Evolutionary conservation across 495 filamentous ascomycete species (phyloP).

Genomic region (Rostrohypoxylon terebratum): DNA sequence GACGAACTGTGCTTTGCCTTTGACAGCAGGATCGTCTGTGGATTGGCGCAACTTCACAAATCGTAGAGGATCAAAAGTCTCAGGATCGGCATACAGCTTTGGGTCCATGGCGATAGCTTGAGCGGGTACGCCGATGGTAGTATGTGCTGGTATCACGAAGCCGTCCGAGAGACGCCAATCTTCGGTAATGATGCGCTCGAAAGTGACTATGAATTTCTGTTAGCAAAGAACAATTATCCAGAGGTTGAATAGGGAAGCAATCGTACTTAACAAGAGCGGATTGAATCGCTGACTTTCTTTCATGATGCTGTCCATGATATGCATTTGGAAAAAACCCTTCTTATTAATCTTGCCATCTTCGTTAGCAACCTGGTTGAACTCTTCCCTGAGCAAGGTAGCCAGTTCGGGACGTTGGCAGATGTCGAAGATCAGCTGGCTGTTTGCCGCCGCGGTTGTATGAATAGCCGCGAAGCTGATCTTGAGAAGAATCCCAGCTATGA

Average conservation of each 20-base stretch:
- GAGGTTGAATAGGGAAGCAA: conserved; percentile 5
- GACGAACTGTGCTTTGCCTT: conserved; percentile 51
- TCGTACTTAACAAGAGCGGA: conserved; percentile 47
- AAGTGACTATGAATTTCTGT: conserved; percentile 38
- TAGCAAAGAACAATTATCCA: background rate
- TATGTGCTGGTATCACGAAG: conserved; percentile 49
- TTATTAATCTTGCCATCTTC: conserved; percentile 48
- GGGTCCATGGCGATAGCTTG: conserved; percentile 46
- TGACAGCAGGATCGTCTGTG: conserved; percentile 34
- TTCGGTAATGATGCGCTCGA: conserved; percentile 50
- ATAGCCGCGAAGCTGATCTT: conserved; percentile 50
- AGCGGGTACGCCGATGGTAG: conserved; percentile 45
- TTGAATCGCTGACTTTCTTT: conserved; percentile 60
- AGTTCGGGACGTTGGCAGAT: conserved; percentile 59
- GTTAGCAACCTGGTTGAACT: conserved; percentile 49
- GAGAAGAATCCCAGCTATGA: conserved; percentile 41
- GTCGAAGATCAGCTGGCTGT: conserved; percentile 50
- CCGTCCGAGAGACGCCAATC: conserved; percentile 55
- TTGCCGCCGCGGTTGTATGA: conserved; percentile 51
- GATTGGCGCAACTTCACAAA: conserved; percentile 59
- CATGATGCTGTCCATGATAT: conserved; percentile 64
- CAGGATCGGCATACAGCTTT: conserved; percentile 46
- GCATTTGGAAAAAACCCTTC: conserved; percentile 47
- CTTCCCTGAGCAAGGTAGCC: conserved; percentile 54
- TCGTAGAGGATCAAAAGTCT: conserved; percentile 63